Base-by-base conservation (phyloP, 768 basidiomycete species). In the Suillus lakei region DNA sequence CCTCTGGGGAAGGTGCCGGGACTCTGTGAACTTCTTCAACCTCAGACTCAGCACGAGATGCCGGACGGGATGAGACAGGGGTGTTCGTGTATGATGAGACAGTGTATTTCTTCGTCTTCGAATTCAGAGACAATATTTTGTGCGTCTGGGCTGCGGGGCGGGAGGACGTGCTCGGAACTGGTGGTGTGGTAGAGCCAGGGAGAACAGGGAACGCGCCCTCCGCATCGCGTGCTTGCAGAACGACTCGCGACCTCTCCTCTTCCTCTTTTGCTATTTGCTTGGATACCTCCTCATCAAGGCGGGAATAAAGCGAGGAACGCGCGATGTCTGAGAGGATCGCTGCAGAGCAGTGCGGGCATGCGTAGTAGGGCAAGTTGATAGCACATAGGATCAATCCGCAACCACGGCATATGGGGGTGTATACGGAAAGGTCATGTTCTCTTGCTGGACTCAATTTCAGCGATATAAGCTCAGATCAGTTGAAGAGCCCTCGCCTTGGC, bases 361-460 rank as follows among this genome's bases (percentile, higher is more conserved):
- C 77, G 60, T 81, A 77, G 62, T 85, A 71, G 2, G 90, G 88
- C 0, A 75, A 78, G 66, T 91, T 89, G 61, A 89, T 65, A 1
- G 73, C 69, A 71, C 90, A 92, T 4, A 91, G 75, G n/a, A 90
- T 80, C 26, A 92, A 78, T 21, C 88, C 90, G 66, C 90, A 92
- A 0, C 73, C 68, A 4, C 69, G 78, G 68, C 90, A 92, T 38
- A 89, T 79, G 2, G 85, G 79, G 1, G 80, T 82, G 71, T 89
- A 84, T 21, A 74, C 62, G 4, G 90, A 91, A n/a, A 92, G 76
- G 1, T 75, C 64, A 63, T 92, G 90, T 26, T 78, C 75, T 55
- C 87, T 79, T 3, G 89, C 90, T 91, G 68, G 53, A 16, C 34
- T 38, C n/a, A 41, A 46, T 63, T 38, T 50, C 56, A 48, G 44